Percentiles rank a stretch among this genome's conserved stretches.
Evolutionary conservation across 2,329 filamentous ascomycete genomes (phyloP).

Genomic region (Alternaria panax): DNA sequence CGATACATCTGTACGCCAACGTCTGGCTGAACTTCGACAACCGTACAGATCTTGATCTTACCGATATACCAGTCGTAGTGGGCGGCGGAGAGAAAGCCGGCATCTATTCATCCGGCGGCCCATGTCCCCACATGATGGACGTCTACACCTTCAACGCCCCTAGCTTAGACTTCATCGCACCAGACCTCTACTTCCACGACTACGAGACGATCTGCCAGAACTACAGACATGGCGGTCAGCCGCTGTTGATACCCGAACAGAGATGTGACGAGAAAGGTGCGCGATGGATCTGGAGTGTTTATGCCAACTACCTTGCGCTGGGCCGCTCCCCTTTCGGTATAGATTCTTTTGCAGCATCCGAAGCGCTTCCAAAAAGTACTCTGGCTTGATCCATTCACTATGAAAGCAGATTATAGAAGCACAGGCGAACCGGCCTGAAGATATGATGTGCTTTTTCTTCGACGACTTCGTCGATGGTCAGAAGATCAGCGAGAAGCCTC

Average conservation of each 20-base stretch:
- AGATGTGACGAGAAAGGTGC: conserved; percentile 52
- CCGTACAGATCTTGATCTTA: conserved; percentile 36
- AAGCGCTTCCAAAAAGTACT: conserved; percentile 46
- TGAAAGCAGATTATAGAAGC: conserved; percentile 43
- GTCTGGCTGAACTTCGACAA: conserved; percentile 54
- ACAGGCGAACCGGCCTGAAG: conserved; percentile 40
- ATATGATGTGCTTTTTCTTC: conserved; percentile 51
- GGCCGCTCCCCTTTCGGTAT: conserved; percentile 34
- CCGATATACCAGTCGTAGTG: conserved; percentile 42
- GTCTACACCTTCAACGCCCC: conserved; percentile 53
- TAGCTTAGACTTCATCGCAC: conserved; percentile 54
- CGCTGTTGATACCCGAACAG: conserved; percentile 60
- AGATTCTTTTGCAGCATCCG: conserved; percentile 46
- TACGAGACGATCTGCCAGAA: conserved; percentile 52
- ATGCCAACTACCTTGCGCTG: conserved; percentile 9
- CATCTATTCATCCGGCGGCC: conserved; percentile 56
- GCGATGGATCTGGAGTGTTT: conserved; percentile 14
- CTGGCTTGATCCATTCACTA: conserved; percentile 44
- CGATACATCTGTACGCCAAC: conserved; percentile 53
- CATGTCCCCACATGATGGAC: conserved; percentile 51
- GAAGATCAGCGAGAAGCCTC: conserved; percentile 27
- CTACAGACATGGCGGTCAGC: conserved; percentile 53
- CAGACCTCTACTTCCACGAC: conserved; percentile 57
- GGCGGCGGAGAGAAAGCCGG: conserved; percentile 52
- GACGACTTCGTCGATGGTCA: conserved; percentile 41